Evolutionary conservation across 2,329 filamentous ascomycete species (phyloP).

Genomic region (Fusarium nanum): DNA sequence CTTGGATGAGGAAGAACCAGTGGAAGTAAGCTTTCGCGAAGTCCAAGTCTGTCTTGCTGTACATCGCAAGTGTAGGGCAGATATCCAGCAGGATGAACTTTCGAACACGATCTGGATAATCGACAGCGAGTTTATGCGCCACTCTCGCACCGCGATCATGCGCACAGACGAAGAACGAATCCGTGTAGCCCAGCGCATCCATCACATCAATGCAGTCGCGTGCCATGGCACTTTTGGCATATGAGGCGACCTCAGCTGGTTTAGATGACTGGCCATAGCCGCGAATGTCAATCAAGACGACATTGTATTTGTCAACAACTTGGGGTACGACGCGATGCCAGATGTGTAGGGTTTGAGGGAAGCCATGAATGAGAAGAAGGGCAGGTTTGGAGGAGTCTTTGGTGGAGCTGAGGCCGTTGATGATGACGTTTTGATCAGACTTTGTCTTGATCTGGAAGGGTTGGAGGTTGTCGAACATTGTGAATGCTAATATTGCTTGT

Average conservation of each 20-base stretch:
- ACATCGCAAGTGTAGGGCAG: constrained; percentile 67
- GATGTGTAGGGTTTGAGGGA: constrained; percentile 63
- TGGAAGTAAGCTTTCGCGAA: constrained; percentile 66
- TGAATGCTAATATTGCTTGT: neutral
- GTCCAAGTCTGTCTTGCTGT: constrained; percentile 54
- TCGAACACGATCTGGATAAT: constrained; percentile 55
- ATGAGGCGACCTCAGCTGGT: constrained; percentile 50
- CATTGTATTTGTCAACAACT: constrained; percentile 54
- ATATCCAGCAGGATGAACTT: constrained; percentile 63
- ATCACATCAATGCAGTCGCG: constrained; percentile 60
- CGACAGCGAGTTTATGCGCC: constrained; percentile 65
- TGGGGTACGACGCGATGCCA: constrained; percentile 61
- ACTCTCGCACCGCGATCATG: constrained; percentile 69
- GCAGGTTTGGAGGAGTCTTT: constrained; percentile 51
- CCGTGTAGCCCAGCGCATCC: constrained; percentile 53
- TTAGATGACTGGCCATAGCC: constrained; percentile 65
- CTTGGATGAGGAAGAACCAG: constrained; percentile 69
- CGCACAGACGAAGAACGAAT: constrained; percentile 61
- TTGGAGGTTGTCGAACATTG: constrained; percentile 56
- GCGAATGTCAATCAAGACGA: constrained; percentile 62
- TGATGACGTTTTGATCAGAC: constrained; percentile 53
- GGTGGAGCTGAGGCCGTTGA: constrained; percentile 56
- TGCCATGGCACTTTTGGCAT: constrained; percentile 63
- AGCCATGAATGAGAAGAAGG: constrained; percentile 64
- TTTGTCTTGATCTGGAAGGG: constrained; percentile 55